These are phyloP conservation scores for Aureobasidium uvarum DNA, from an alignment of 2,329 filamentous ascomycete genomes.

Conservation along the genomic window DNA sequence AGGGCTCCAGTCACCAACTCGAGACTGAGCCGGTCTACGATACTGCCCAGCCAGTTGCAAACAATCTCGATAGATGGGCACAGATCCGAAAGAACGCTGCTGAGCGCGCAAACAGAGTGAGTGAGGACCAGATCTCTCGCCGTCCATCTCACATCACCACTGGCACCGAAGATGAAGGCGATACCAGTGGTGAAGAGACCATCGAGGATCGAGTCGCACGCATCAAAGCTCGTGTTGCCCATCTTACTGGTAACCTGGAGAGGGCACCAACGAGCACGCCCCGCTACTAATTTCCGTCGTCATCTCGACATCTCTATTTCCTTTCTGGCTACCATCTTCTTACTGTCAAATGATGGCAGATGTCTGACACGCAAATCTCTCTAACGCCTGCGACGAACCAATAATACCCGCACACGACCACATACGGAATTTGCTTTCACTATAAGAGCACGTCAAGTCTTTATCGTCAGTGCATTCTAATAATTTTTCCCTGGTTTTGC, in stretches of 20 bases:
- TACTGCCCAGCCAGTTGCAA: constrained; percentile 6
- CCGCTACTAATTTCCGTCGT: background rate
- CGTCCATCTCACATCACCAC: constrained; percentile 53
- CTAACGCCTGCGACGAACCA: constrained; percentile 11
- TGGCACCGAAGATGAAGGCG: constrained; percentile 70
- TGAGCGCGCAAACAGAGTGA: constrained; percentile 67
- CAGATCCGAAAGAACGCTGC: constrained; percentile 95
- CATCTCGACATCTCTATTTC: background rate
- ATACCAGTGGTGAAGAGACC: constrained; percentile 94
- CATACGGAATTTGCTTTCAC: background rate
- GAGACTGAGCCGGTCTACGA: background rate
- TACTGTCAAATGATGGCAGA: constrained; percentile 10
- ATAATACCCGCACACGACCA: constrained; percentile 2
- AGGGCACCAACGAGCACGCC: background rate
- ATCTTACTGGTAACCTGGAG: constrained; percentile 61
- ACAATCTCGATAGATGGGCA: constrained; percentile 75
- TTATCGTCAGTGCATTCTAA: background rate
- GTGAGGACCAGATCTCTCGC: constrained; percentile 61
- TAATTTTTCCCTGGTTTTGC: background rate
- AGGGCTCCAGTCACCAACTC: background rate
- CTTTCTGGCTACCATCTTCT: background rate
- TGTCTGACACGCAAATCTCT: background rate
- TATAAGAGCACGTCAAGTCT: background rate
- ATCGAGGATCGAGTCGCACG: constrained; percentile 95
- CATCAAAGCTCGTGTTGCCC: constrained; percentile 95